phyloP scores from a whole-genome alignment of 495 filamentous ascomycete genomes.

The Acidiella bohemica region DNA sequence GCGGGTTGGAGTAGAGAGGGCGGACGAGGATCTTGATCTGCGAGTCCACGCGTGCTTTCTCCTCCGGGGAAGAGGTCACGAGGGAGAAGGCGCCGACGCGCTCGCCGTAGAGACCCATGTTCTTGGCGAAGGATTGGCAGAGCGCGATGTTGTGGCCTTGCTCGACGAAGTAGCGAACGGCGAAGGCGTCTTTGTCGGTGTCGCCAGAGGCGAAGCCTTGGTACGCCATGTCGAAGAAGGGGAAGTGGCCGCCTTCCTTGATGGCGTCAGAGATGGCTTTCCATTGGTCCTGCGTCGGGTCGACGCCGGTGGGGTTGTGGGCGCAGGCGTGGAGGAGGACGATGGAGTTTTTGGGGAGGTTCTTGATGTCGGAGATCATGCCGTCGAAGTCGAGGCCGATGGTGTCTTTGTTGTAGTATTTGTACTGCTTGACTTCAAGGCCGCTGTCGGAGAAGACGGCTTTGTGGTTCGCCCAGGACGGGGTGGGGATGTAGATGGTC shows the following conservation, averaged over 20 bases:
- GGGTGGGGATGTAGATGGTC: slow-evolving; percentile 88
- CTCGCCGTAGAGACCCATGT: slow-evolving; percentile 99
- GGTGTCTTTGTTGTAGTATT: slow-evolving; percentile 98
- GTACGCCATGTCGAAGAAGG: slow-evolving; percentile 99
- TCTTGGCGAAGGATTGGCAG: slow-evolving; percentile 96
- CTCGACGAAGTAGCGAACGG: slow-evolving; percentile 79
- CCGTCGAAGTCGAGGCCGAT: slow-evolving; percentile 97
- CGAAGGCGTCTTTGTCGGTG: slow-evolving; percentile 84
- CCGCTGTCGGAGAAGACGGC: slow-evolving; percentile 91
- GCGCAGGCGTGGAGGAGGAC: slow-evolving; percentile 94
- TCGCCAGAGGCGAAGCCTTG: slow-evolving; percentile 94
- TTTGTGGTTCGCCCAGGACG: slow-evolving; percentile 96
- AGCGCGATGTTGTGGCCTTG: slow-evolving; percentile 82
- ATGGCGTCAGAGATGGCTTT: slow-evolving; percentile 77
- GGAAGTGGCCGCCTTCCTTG: slow-evolving; percentile 78
- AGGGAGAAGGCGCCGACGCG: slow-evolving; percentile 95
- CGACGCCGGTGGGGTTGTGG: slow-evolving; percentile 96
- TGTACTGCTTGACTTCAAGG: slow-evolving; percentile 81
- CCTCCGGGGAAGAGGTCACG: slow-evolving; percentile 66
- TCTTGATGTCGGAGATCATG: slow-evolving; percentile 80
- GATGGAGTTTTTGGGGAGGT: slow-evolving; percentile 70
- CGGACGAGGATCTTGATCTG: slow-evolving; percentile 98
- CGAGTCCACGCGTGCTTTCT: slow-evolving; percentile 92
- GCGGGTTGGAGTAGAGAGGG: slow-evolving; percentile 95
- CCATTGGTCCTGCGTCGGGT: slow-evolving; percentile 89